Evolutionary conservation across 805 yeast genomes (phyloP).

Genomic region (Starmerella roubikii): DNA sequence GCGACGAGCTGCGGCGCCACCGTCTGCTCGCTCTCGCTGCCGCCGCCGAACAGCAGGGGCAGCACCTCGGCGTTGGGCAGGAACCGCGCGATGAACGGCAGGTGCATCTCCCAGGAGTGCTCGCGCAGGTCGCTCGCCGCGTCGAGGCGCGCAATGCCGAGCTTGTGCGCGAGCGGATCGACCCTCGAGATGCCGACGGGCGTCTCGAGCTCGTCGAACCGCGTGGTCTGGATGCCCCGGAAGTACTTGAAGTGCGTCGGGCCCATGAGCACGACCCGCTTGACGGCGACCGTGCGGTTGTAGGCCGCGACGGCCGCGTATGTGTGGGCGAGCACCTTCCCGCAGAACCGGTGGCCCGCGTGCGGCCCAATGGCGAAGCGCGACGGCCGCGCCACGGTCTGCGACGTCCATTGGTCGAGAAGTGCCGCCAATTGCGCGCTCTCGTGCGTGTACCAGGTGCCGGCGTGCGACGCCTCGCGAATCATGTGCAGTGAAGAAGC

Average conservation of each 20-base stretch:
- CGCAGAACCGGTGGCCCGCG: slow-evolving; percentile 84
- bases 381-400: neutral
- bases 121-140: slow-evolving; percentile 63
- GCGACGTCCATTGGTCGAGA: slow-evolving; percentile 34
- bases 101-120: slow-evolving; percentile 91
- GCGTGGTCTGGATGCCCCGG: slow-evolving; percentile 42
- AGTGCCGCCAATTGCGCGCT: slow-evolving; percentile 35
- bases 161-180: slow-evolving; percentile 33
- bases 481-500: neutral
- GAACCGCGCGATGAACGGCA: slow-evolving; percentile 42
- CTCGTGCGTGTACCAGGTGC: slow-evolving; percentile 67
- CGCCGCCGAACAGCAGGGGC: slow-evolving; percentile 68
- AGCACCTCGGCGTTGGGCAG: slow-evolving; percentile 40
- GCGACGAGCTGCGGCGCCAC: slow-evolving; percentile 30
- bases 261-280: slow-evolving; percentile 68
- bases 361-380: slow-evolving; percentile 53
- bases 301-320: slow-evolving; percentile 47
- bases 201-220: slow-evolving; percentile 50
- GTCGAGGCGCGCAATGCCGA: slow-evolving; percentile 17
- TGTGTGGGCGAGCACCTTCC: slow-evolving; percentile 61
- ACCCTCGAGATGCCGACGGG: slow-evolving; percentile 69
- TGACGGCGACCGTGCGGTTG: slow-evolving; percentile 28
- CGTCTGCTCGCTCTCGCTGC: slow-evolving; percentile 34
- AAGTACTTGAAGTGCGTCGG: slow-evolving; percentile 89
- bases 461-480: slow-evolving; percentile 74